A percentile compares a stretch with the other conserved stretches of the same genome.
Evolutionary conservation across 306 rosid genomes (phyloP).

Genomic region (Carpinus viminea): DNA sequence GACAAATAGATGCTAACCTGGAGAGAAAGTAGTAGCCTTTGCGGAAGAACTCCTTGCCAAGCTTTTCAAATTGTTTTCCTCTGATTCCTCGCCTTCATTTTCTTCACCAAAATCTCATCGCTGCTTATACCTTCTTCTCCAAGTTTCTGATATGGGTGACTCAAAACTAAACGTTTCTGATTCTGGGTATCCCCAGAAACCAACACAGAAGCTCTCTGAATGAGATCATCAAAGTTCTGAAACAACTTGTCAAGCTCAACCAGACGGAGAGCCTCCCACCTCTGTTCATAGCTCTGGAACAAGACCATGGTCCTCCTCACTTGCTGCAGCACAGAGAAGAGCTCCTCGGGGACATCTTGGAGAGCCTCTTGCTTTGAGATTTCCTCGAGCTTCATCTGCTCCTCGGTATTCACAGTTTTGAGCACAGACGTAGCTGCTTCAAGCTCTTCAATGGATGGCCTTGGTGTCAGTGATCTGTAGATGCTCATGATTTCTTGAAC

Average conservation of each 20-base stretch:
- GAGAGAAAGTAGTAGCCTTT: constrained; percentile 31
- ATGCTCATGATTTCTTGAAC: constrained; percentile 61
- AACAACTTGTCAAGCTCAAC: constrained; percentile 60
- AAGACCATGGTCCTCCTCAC: constrained; percentile 57
- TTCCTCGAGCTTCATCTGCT: constrained; percentile 58
- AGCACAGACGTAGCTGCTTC: constrained; percentile 72
- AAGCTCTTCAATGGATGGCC: constrained; percentile 75
- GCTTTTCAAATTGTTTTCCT: constrained; percentile 27
- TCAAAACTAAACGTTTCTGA: constrained; percentile 21
- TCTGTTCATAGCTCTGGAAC: constrained; percentile 59
- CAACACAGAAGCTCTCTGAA: constrained; percentile 68
- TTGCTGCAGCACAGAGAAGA: constrained; percentile 60
- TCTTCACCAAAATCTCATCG: constrained; percentile 43
- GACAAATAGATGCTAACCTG: constrained; percentile 48
- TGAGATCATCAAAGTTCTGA: constrained; percentile 64
- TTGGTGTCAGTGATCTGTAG: constrained; percentile 72
- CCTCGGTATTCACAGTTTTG: constrained; percentile 59
- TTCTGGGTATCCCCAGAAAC: constrained; percentile 55
- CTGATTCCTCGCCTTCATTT: constrained; percentile 29
- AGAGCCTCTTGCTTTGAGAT: constrained; percentile 47
- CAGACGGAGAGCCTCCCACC: constrained; percentile 60
- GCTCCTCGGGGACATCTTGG: constrained; percentile 50
- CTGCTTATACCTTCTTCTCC: constrained; percentile 21
- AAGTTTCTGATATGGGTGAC: constrained; percentile 31
- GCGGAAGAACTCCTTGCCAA: constrained; percentile 39